Evolutionary conservation across 768 basidiomycete genomes (phyloP), one percentile per base, ranked within the genome.

Genomic region (Pleurotus djamor): DNA sequence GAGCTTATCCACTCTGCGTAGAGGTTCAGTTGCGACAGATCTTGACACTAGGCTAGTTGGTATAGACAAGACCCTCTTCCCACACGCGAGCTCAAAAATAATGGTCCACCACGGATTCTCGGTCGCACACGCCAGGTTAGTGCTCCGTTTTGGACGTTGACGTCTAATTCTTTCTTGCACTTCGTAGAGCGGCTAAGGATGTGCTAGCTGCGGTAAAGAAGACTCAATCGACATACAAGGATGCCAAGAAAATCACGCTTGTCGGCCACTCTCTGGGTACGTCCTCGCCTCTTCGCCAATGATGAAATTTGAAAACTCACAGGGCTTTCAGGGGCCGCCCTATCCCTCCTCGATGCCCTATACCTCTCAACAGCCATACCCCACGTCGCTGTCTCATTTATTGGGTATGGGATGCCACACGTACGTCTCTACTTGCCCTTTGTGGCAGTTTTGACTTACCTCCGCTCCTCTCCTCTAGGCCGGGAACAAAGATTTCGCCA

Each of bases 401-500:
- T 79, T 50, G 69, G 69, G 10, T 82, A 79, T 57, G 80, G 79
- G 4, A 66, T 79, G 66, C 79, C 79, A 21, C 68, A 79, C 21
- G 79, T 78, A 66, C 32, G 73, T 64, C 68, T 44, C 28, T 35
- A 4, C 62, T n/a, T 65, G 56, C 59, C 71, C 41, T 67, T 69
- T 32, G 5, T 52, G n/a, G 8, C 28, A 43, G 57, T 52, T 3
- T 21, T 28, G 21, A 28, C 21, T 28, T 28, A 28, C 21, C 21
- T 28, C 21, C 59, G n/a, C 32, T 44, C 41, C 4, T 41, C n/a
- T 28, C 35, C 9, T 43, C 6, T 21, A 79, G 78, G 79, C 79
- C 32, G 85, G 87, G 9, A 87, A 88, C 67, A 78, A 80, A 65
- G 82, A 74, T 1, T 89, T 87, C 62, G 86, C 85, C 0, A 62